Percentiles rank a stretch among this genome's conserved stretches.
Evolutionary conservation across 164 flowering plant species (phyloP).

Genomic region (Vitis rotundifolia): DNA sequence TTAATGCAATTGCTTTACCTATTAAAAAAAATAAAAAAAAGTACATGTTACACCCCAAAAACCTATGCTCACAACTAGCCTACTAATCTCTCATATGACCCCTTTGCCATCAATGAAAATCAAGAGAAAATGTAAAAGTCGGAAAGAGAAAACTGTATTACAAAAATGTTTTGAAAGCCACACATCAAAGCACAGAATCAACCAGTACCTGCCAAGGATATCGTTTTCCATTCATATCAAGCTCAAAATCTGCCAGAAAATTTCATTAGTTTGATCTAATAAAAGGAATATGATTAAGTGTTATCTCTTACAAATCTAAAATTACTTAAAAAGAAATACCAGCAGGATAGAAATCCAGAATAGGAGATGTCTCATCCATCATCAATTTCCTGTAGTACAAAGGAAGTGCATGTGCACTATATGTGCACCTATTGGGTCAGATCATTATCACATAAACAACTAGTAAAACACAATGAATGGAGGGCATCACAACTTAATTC

Average conservation of each 20-base stretch:
- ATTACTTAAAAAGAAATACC: slow-evolving; percentile 27
- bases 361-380: slow-evolving; percentile 54
- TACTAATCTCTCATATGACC: too few species aligned
- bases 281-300: not conserved
- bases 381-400: slow-evolving; percentile 44
- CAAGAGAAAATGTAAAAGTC: not conserved
- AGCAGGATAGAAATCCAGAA: slow-evolving; percentile 58
- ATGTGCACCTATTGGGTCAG: slow-evolving; percentile 11
- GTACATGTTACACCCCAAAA: too few species aligned
- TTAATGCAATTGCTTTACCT: too few species aligned
- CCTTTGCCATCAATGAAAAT: too few species aligned
- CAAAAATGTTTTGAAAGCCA: not conserved
- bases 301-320: not conserved
- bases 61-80: too few species aligned
- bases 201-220: slow-evolving; percentile 55
- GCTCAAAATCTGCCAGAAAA: slow-evolving; percentile 50
- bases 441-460: not conserved
- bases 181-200: not conserved
- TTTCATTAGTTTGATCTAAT: not conserved
- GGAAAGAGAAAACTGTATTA: too few species aligned
- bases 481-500: too few species aligned
- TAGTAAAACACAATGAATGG: too few species aligned
- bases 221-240: slow-evolving; percentile 59
- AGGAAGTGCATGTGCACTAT: slow-evolving; percentile 69
- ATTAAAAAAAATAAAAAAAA: too few species aligned